Evolutionary conservation across 371 early-diverging fungal species (phyloP).

Genomic region (Mucor circinelloides): DNA sequence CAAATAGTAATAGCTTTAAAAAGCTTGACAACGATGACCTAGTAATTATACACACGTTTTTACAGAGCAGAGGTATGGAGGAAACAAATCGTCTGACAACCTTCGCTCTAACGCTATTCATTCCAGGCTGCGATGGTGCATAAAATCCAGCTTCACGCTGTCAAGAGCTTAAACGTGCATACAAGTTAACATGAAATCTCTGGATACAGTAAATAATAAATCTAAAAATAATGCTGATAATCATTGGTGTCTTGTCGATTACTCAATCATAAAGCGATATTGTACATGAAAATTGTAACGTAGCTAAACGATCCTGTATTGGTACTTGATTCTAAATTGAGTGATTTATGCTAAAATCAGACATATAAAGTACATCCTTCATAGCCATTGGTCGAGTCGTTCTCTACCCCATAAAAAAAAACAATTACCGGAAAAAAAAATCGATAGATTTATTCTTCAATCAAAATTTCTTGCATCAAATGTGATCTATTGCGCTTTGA

Average conservation of each 20-base stretch:
- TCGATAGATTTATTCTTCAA: not conserved
- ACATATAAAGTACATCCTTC: not conserved
- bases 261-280: not conserved
- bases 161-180: too few species aligned
- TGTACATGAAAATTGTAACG: not conserved
- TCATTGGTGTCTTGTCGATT: not conserved
- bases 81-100: too few species aligned
- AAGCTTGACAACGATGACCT: too few species aligned
- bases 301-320: not conserved
- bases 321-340: not conserved
- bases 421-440: not conserved
- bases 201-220: too few species aligned
- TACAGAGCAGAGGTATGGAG: too few species aligned
- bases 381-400: not conserved
- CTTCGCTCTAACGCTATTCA: too few species aligned
- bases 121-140: too few species aligned
- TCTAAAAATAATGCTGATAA: not conserved
- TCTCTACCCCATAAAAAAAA: not conserved
- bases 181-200: too few species aligned
- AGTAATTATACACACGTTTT: too few species aligned
- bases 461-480: slow-evolving; percentile 25
- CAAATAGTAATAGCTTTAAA: too few species aligned
- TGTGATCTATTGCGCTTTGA: slow-evolving; percentile 27
- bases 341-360: not conserved
- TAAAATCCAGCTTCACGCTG: too few species aligned